Evolutionary conservation across 148 eudicot genomes (phyloP).

Genomic region (Vaccinium myrtillus): DNA sequence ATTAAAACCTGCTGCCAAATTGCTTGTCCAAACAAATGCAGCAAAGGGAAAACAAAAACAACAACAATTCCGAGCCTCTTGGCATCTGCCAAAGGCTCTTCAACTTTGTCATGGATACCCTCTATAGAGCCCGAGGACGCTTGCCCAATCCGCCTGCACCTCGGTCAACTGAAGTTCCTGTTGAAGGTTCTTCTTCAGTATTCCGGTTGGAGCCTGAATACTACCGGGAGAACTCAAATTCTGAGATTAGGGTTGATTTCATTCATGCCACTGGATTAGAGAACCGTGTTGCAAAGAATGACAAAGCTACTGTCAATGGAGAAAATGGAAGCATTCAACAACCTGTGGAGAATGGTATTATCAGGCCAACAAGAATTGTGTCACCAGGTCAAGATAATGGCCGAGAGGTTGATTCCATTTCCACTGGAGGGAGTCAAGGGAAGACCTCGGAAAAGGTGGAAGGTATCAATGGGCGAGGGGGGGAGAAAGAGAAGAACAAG

Average conservation of each 20-base stretch:
- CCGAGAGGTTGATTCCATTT: neutral
- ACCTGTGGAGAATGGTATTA: neutral
- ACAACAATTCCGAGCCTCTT: neutral
- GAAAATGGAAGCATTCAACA: neutral
- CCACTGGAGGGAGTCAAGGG: neutral
- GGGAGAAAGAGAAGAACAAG: neutral
- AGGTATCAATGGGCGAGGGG: neutral
- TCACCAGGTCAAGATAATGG: neutral
- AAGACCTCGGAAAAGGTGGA: neutral
- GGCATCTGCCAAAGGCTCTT: slow-evolving; percentile 23
- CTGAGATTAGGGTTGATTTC: slow-evolving; percentile 13
- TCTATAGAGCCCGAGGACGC: neutral
- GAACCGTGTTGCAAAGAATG: neutral
- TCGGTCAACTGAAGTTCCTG: neutral
- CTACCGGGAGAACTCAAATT: neutral
- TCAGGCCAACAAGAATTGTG: neutral
- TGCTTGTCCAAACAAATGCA: slow-evolving; percentile 4
- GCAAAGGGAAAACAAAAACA: neutral
- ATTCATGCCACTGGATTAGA: neutral
- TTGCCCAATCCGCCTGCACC: neutral
- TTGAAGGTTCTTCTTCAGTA: neutral
- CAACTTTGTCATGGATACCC: neutral
- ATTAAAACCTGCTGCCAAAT: neutral
- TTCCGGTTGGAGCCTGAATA: neutral
- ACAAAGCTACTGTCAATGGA: neutral